phyloP scores from a whole-genome alignment of 495 filamentous ascomycete genomes.

The Penicillium canescens region DNA sequence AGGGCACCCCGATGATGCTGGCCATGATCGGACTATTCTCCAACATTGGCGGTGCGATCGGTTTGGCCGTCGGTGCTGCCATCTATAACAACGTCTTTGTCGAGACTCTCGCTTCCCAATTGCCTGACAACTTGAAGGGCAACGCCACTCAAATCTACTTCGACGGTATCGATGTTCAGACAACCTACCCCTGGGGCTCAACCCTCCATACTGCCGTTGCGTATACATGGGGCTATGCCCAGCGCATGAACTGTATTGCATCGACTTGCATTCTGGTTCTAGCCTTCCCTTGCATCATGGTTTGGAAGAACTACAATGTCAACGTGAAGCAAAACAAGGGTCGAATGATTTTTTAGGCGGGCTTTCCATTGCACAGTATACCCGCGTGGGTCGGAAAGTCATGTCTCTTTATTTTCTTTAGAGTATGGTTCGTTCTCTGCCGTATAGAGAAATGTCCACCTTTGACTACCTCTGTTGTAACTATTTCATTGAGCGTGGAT shows the following conservation, averaged over 20 bases:
- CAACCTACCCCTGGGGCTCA: constrained; percentile 53
- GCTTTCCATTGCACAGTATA: constrained; percentile 1
- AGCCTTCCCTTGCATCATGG: constrained; percentile 35
- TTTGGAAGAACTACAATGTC: constrained; percentile 49
- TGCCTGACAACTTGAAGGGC: constrained; percentile 44
- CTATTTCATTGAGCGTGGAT: neutral
- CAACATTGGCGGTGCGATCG: constrained; percentile 69
- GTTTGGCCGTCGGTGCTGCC: constrained; percentile 61
- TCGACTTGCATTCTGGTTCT: constrained; percentile 42
- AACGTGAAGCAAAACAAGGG: constrained; percentile 51
- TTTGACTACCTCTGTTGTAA: neutral
- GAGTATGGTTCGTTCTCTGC: neutral
- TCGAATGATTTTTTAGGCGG: constrained; percentile 23
- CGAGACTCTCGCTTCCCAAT: constrained; percentile 39
- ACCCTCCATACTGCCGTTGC: constrained; percentile 56
- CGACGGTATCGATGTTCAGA: constrained; percentile 49
- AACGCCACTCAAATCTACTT: constrained; percentile 49
- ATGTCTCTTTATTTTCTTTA: neutral
- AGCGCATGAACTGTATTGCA: constrained; percentile 57
- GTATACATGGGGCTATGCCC: constrained; percentile 59
- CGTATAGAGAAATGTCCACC: neutral
- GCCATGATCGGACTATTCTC: constrained; percentile 67
- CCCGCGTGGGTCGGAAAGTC: neutral
- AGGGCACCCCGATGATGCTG: constrained; percentile 70
- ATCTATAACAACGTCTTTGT: constrained; percentile 72